These are phyloP conservation scores for Trypanosoma avium DNA, from an alignment of 208 protist genomes.

Conservation along the genomic window DNA sequence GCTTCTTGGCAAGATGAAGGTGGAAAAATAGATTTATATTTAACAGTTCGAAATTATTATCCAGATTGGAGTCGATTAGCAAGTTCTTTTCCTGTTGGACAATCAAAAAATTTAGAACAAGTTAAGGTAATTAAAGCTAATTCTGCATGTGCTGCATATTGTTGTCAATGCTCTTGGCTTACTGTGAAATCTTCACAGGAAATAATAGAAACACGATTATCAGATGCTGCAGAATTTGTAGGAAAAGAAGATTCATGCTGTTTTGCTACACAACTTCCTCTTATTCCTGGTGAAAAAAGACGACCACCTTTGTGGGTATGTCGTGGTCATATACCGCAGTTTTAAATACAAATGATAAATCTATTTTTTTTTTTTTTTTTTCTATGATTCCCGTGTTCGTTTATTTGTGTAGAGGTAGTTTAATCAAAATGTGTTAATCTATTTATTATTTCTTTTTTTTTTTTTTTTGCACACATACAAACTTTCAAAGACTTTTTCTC, in stretches of 20 bases:
- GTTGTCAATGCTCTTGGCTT: constrained; percentile 88
- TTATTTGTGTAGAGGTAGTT: not conserved
- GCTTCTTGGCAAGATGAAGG: constrained; percentile 62
- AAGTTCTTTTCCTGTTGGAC: constrained; percentile 49
- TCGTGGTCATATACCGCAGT: constrained; percentile 40
- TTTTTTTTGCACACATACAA: no score
- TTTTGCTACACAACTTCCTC: constrained; percentile 65
- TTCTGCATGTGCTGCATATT: constrained; percentile 61
- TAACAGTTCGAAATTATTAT: constrained; percentile 86
- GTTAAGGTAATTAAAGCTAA: constrained; percentile 36
- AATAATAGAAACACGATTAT: constrained; percentile 57
- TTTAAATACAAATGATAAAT: constrained; percentile 9
- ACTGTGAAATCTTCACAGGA: constrained; percentile 45
- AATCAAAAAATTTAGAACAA: constrained; percentile 1
- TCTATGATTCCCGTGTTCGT: not conserved
- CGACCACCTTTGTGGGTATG: constrained; percentile 83
- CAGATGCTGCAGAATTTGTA: constrained; percentile 36
- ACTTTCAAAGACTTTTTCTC: no score
- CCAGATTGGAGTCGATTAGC: constrained; percentile 85
- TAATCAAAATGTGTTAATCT: no score
- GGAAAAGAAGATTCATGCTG: constrained; percentile 18
- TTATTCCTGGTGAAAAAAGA: constrained; percentile 29
- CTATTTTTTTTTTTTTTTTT: constrained; percentile 22
- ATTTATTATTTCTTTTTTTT: no score
- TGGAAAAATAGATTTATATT: constrained; percentile 67